These are phyloP conservation scores for Microbotryum intermedium DNA, from an alignment of 1,284 basidiomycete species.

Conservation along the genomic window DNA sequence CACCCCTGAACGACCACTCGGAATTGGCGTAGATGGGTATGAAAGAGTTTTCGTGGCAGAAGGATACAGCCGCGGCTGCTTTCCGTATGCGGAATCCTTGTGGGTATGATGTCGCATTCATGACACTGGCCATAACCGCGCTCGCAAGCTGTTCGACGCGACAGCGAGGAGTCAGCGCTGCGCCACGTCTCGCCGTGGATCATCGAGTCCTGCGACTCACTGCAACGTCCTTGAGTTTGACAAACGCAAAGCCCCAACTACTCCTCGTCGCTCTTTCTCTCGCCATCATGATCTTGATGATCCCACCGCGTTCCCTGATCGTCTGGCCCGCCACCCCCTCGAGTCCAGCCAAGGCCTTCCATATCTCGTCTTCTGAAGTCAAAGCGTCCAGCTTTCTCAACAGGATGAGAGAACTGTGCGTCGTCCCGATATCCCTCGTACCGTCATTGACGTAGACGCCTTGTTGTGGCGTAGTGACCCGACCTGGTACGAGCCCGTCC, in stretches of 20 bases:
- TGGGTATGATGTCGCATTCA: constrained; percentile 29
- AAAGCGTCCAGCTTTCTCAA: constrained; percentile 77
- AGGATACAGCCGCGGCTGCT: constrained; percentile 27
- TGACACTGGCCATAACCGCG: constrained; percentile 24
- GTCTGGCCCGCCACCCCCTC: constrained; percentile 52
- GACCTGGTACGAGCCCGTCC: no score
- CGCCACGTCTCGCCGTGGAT: neutral
- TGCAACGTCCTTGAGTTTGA: constrained; percentile 74
- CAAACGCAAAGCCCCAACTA: constrained; percentile 85
- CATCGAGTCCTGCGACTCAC: constrained; percentile 43
- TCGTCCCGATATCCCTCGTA: constrained; percentile 81
- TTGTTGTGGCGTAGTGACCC: constrained; percentile 46
- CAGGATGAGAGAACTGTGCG: constrained; percentile 57
- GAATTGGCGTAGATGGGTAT: constrained; percentile 30
- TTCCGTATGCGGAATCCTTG: constrained; percentile 31
- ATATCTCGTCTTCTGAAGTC: constrained; percentile 53
- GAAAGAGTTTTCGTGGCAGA: constrained; percentile 33
- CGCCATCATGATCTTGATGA: constrained; percentile 74
- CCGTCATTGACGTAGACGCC: constrained; percentile 61
- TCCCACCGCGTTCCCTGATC: constrained; percentile 66
- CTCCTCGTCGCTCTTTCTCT: constrained; percentile 73
- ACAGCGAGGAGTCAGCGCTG: constrained; percentile 38
- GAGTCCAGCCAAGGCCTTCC: constrained; percentile 39
- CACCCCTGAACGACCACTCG: constrained; percentile 30
- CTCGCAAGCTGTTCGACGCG: constrained; percentile 43